Evolutionary conservation across 805 yeast genomes (phyloP).

Genomic region (Wickerhamomyces rabaulensis): DNA sequence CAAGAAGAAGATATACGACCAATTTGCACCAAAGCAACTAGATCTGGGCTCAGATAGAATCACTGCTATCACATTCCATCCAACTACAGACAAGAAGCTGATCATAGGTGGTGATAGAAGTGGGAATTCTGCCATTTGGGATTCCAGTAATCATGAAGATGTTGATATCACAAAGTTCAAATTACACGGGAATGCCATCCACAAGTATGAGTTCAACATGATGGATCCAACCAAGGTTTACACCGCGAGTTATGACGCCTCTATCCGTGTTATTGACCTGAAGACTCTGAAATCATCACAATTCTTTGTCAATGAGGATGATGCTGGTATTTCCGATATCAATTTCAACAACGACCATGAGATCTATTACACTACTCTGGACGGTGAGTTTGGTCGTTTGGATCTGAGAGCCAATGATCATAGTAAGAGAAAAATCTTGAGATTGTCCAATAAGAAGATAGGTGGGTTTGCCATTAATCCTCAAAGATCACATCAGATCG

Average conservation of each 20-base stretch:
- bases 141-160: constrained; percentile 41
- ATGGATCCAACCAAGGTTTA: constrained; percentile 49
- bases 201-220: constrained; percentile 53
- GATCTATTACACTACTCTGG: constrained; percentile 69
- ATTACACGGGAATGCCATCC: constrained; percentile 71
- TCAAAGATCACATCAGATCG: constrained; percentile 52
- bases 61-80: constrained; percentile 73
- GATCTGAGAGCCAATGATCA: constrained; percentile 55
- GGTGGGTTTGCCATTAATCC: constrained; percentile 89
- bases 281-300: constrained; percentile 55
- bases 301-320: constrained; percentile 49
- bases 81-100: constrained; percentile 54
- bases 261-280: constrained; percentile 69
- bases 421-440: constrained; percentile 22
- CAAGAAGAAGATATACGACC: constrained; percentile 43
- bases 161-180: constrained; percentile 58
- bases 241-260: constrained; percentile 84
- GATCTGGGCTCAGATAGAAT: constrained; percentile 67
- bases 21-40: constrained; percentile 63
- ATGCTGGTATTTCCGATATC: constrained; percentile 72
- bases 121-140: constrained; percentile 91
- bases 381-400: constrained; percentile 72
- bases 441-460: constrained; percentile 85
- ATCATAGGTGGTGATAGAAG: constrained; percentile 82
- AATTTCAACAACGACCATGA: constrained; percentile 51